Evolutionary conservation across 768 basidiomycete species (phyloP), one percentile per base, ranked within the genome.

Genomic region (Tremella mesenterica): DNA sequence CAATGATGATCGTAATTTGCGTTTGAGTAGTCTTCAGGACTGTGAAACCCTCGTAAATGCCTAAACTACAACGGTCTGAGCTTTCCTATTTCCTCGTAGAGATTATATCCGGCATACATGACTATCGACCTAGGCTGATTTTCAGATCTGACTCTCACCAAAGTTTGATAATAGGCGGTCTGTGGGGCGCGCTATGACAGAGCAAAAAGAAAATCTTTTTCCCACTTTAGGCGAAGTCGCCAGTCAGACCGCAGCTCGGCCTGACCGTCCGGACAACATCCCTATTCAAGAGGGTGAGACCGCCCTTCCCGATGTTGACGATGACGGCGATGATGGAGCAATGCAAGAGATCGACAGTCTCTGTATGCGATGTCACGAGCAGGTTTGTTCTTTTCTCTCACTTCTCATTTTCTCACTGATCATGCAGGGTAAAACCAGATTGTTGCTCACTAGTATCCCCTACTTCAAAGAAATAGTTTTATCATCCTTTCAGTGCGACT

Each of bases 401-500:
- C 16, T 9, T 29, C 26, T 20, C 50, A 28, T 23, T 0, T 45
- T 30, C 29, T 26, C 28, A 44, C 52, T 49, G 31, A 21, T 30
- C 23, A n/a, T 29, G 13, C 45, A 36, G 29, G n/a, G n/a, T 9
- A 36, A 25, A 53, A 99, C 95, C 0, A 78, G 90, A 38, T 74
- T 99, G 63, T 81, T 99, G 63, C 77, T 99, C 45, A 96, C 92
- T 0, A 83, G 84, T 2, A 99, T 99, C 45, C 95, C 95, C 0
- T 97, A 83, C 77, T 97, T 97, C 77, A 79, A 82, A 41, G 88
- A 99, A 72, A 84, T 97, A 48, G 86, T 99, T 59, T 82, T 97
- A 56, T 90, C 93, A 83, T 92, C 89, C 33, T 99, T 99, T 77
- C 81, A 85, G 52, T 99, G 95, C 70, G 88, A 93, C 53, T 84